Base-by-base conservation (phyloP, 768 basidiomycete species). In the Leccinum truebloodii region DNA sequence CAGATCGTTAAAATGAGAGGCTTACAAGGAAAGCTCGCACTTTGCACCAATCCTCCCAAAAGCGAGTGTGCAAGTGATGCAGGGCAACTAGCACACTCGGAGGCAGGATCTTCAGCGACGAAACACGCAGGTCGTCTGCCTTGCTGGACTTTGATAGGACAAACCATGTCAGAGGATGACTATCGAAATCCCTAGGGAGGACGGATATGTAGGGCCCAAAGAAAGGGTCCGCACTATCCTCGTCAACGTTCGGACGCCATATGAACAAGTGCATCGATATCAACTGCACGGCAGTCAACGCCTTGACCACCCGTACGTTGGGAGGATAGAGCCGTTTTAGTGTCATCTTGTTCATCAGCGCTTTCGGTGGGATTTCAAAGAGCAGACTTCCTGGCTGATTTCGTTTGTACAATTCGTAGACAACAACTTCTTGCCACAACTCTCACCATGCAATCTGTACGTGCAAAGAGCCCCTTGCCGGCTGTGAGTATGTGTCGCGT, bases 101-200 rank as follows among this genome's bases (percentile, higher is more conserved):
- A 14, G 92, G 87, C 20, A 92, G 68, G 34, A 61, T 59, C 10
- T 73, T 64, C 6, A 88, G 68, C 20, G 88, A 63, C 8, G 66
- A 61, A 22, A 28, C 59, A 5, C 71, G 73, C 57, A 62, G 55
- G 50, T 39, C 56, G 12, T 54, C 60, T 39, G 58, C 58, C 54
- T 52, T 56, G 44, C 55, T 30, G 49, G 61, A 58, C 60, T 67
- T 68, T 57, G 73, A 68, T 14, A 65, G 61, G 52, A 83, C 78
- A 5, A 82, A 59, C 92, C 92, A 94, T 20, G 87, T 83, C n/a
- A 97, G 77, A 6, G 95, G 96, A 75, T 97, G 94, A 26, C 78
- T 78, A 46, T 80, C 80, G 71, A 98, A 95, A 30, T 86, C 74
- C 57, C 71, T 71, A 3, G 96, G 96, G 28, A 98, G 76, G 1